Conservation (phyloP, 2,329 filamentous ascomycete species). For the Raffaelea deltoideospora region DNA sequence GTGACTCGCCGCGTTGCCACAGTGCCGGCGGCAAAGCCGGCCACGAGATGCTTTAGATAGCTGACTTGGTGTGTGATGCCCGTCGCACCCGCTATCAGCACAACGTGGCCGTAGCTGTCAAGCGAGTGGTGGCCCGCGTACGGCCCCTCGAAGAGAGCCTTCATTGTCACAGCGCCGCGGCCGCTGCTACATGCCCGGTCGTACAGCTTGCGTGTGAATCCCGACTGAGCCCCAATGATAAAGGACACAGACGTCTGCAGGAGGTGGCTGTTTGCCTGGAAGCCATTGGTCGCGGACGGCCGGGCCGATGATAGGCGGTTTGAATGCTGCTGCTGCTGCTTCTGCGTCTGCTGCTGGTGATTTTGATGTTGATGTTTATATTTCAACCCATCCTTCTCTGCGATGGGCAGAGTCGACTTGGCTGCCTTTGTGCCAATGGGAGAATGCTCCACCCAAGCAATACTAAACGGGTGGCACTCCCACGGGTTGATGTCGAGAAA, state of each 20-base stretch:
- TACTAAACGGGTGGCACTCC: slow-evolving; percentile 67
- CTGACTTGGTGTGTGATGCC: slow-evolving; percentile 93
- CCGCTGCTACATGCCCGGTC: slow-evolving; percentile 43
- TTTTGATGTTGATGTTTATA: too few relatives aligned
- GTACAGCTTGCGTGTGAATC: slow-evolving; percentile 74
- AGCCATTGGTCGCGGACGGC: slow-evolving; percentile 1
- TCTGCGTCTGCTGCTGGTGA: too few relatives aligned
- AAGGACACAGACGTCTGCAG: slow-evolving; percentile 53
- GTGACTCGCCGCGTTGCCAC: slow-evolving; percentile 70
- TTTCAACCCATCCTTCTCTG: too few relatives aligned
- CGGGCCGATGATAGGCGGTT: too few relatives aligned
- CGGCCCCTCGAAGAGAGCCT: slow-evolving; percentile 74
- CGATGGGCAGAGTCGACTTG: slow-evolving; percentile 17
- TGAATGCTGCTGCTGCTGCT: slow-evolving; percentile 4
- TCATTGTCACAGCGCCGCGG: slow-evolving; percentile 42
- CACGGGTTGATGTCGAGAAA: slow-evolving; percentile 50
- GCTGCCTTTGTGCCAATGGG: slow-evolving; percentile 21
- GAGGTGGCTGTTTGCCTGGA: slow-evolving; percentile 7
- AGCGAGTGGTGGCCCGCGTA: slow-evolving; percentile 75
- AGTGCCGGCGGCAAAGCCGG: slow-evolving; percentile 52
- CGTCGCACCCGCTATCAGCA: slow-evolving; percentile 83
- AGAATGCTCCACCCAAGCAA: slow-evolving; percentile 55
- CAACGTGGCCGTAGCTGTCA: slow-evolving; percentile 79
- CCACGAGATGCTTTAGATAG: slow-evolving; percentile 64
- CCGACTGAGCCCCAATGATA: slow-evolving; percentile 73